Evolutionary conservation across 257 asterid genomes (phyloP).

Genomic region (Solanum dulcamara): DNA sequence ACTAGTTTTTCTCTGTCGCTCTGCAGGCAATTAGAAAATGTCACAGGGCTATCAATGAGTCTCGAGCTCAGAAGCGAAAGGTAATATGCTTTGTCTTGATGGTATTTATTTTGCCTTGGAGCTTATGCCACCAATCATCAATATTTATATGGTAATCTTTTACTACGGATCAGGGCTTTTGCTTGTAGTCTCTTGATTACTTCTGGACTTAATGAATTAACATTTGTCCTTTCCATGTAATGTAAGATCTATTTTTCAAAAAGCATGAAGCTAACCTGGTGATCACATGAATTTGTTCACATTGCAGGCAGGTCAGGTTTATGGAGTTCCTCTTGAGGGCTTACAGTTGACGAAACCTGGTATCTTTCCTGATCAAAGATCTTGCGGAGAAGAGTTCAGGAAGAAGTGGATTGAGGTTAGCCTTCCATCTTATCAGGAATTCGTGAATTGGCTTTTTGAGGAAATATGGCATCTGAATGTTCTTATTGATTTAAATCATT

Average conservation of each 20-base stretch:
- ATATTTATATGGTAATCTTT: neutral
- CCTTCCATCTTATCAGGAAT: slow-evolving; percentile 2
- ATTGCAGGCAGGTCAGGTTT: slow-evolving; percentile 94
- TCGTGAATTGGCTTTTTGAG: neutral
- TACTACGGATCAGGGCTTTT: neutral
- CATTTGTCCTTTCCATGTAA: neutral
- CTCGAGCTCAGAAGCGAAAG: slow-evolving; percentile 95
- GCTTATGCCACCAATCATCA: neutral
- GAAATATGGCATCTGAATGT: neutral
- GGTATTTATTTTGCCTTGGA: neutral
- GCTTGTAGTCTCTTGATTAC: neutral
- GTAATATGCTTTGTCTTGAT: slow-evolving; percentile 30
- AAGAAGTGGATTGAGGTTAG: slow-evolving; percentile 99
- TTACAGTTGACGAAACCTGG: slow-evolving; percentile 60
- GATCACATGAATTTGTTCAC: neutral
- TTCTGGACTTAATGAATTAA: neutral
- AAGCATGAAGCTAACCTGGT: neutral
- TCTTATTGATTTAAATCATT: neutral
- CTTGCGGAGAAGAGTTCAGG: slow-evolving; percentile 86
- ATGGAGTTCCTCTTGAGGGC: slow-evolving; percentile 95
- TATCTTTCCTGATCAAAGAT: slow-evolving; percentile 80
- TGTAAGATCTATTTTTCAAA: neutral
- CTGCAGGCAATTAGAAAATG: slow-evolving; percentile 81
- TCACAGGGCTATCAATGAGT: slow-evolving; percentile 89
- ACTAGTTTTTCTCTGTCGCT: slow-evolving; percentile 6